Evolutionary conservation across 257 asterid genomes (phyloP).

Genomic region (Eustoma russellianum): DNA sequence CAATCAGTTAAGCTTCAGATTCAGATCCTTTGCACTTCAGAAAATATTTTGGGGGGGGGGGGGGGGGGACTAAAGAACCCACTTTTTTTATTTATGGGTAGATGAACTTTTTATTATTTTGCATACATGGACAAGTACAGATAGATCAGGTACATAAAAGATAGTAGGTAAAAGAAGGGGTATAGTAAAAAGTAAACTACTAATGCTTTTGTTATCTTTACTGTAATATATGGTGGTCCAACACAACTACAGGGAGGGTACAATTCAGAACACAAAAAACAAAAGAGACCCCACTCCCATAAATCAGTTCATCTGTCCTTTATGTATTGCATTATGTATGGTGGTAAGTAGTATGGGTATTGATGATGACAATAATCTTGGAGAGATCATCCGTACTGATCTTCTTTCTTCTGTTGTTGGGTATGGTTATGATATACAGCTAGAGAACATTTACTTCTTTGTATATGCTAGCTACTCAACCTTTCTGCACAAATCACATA

Average conservation of each 20-base stretch:
- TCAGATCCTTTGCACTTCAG: neutral
- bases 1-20: constrained; percentile 7
- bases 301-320: constrained; percentile 65
- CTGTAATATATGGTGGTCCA: constrained; percentile 51
- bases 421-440: constrained; percentile 62
- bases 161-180: constrained; percentile 10
- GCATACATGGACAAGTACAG: neutral
- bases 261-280: constrained; percentile 24
- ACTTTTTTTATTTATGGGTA: neutral
- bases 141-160: neutral
- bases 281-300: constrained; percentile 55
- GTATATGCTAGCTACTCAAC: constrained; percentile 49
- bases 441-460: constrained; percentile 40
- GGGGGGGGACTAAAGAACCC: constrained; percentile 6
- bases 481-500: constrained; percentile 51
- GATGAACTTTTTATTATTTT: neutral
- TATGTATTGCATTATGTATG: constrained; percentile 61
- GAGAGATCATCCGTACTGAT: constrained; percentile 46
- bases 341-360: constrained; percentile 44
- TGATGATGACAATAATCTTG: constrained; percentile 61
- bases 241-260: constrained; percentile 45
- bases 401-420: constrained; percentile 43
- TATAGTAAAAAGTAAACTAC: constrained; percentile 23
- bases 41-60: neutral
- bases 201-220: constrained; percentile 40